Evolutionary conservation across 2,329 filamentous ascomycete species (phyloP), one percentile per base, ranked within the genome.

Genomic region (Cercospora beticola): DNA sequence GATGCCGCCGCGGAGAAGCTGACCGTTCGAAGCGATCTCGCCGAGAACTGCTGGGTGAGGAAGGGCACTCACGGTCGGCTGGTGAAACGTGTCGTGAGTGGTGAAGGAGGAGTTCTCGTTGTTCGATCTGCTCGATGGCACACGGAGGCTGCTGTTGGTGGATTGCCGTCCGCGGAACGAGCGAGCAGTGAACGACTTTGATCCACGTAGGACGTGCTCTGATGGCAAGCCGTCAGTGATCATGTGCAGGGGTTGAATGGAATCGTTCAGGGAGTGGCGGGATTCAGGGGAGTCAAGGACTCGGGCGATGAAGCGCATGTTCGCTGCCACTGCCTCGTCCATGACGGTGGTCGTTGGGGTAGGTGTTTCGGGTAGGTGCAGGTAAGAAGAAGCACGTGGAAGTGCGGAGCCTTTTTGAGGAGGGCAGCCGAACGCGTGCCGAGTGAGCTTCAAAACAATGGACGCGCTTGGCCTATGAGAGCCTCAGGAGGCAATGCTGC

Each of bases 121-220:
- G 70, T 78, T 76, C 43, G 71, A 73, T 14, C 65, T 66, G 67
- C 64, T 72, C 14, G 74, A 71, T 6, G 76, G 72, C 10, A 77
- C 70, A 18, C 76, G 76, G 28, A 79, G 68, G 40, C 62, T 65
- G 52, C 72, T 76, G 60, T 72, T 70, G 33, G 66, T 71, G 8
- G 74, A 75, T n/a, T 72, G 67, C 59, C 77, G 75, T 18, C 78
- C 79, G 43, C 73, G 76, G 36, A 74, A 76, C 3, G 78, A 79
- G 36, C 77, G 77, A n/a, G 76, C 78, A 3, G 77, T 73, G 65
- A 79, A 79, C 7, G 77, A 79, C 58, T 75, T 78, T n/a, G 78
- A 76, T 62, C 74, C 76, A 62, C 78, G 77, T 21, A 80, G 75
- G 43, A 80, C 77, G 66, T 80, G 78, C 66, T 79, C 78, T 79